Evolutionary conservation across 2,329 filamentous ascomycete species (phyloP).

Genomic region (Xylaria sp.): DNA sequence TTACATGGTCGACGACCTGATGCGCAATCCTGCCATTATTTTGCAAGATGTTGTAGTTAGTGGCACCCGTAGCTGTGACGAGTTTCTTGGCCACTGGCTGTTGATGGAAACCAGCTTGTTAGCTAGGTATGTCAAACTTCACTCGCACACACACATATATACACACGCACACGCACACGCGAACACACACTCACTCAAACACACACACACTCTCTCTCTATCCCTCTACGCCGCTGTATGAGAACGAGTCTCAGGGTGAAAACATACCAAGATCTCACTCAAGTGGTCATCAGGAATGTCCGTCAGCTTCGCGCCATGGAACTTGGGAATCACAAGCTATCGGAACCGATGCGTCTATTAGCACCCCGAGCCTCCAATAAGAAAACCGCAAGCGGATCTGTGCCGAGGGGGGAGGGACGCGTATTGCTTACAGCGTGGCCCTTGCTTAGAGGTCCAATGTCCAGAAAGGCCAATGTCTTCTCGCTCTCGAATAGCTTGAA

Average conservation of each 20-base stretch:
- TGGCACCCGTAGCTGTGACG: constrained; percentile 76
- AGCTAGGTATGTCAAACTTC: constrained; percentile 6
- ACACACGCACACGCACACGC: not conserved
- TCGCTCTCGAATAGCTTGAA: constrained; percentile 97
- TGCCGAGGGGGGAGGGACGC: not conserved
- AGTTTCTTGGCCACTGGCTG: constrained; percentile 88
- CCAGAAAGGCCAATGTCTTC: constrained; percentile 93
- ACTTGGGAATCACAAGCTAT: constrained; percentile 95
- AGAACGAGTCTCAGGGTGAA: not conserved
- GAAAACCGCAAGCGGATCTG: not conserved
- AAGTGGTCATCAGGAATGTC: constrained; percentile 94
- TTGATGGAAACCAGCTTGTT: not conserved
- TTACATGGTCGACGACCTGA: constrained; percentile 90
- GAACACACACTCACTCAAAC: not conserved
- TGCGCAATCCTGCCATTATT: constrained; percentile 95
- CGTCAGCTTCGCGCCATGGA: constrained; percentile 88
- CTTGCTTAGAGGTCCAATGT: constrained; percentile 88
- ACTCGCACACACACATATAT: not conserved
- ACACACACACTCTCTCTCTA: not conserved
- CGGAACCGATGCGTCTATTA: not conserved
- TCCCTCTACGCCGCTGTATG: not conserved
- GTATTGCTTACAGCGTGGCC: constrained; percentile 81
- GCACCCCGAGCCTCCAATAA: not conserved
- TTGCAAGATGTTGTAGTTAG: constrained; percentile 92
- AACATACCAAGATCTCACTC: constrained; percentile 76